These are phyloP conservation scores for Limonium bicolor DNA, from an alignment of 148 eudicot species.

Conservation along the genomic window DNA sequence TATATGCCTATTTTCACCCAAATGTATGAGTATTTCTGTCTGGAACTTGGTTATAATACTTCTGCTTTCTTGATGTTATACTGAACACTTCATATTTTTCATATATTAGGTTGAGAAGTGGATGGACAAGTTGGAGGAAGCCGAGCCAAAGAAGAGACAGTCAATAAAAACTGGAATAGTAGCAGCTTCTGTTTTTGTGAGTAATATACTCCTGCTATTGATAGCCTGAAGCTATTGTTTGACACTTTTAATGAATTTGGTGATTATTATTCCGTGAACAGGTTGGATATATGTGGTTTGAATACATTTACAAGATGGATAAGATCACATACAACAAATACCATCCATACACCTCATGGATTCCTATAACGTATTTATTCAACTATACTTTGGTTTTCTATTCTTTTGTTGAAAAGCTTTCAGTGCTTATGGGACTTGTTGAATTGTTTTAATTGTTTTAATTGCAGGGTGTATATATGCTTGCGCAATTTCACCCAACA, in stretches of 20 bases:
- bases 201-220: too few relatives aligned
- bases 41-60: too few relatives aligned
- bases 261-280: constrained; percentile 12
- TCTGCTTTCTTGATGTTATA: too few relatives aligned
- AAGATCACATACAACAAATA: constrained; percentile 69
- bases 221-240: too few relatives aligned
- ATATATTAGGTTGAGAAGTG: constrained; percentile 94
- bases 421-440: not conserved
- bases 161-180: constrained; percentile 47
- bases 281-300: constrained; percentile 92
- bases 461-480: constrained; percentile 77
- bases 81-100: not conserved
- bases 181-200: constrained; percentile 26
- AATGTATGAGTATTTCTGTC: too few relatives aligned
- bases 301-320: constrained; percentile 77
- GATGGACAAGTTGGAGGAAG: constrained; percentile 96
- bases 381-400: not conserved
- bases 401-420: not conserved
- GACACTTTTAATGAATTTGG: too few relatives aligned
- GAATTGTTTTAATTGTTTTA: constrained; percentile 5
- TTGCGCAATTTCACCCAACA: constrained; percentile 82
- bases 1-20: constrained; percentile 94
- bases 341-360: constrained; percentile 99
- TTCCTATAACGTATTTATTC: constrained; percentile 72
- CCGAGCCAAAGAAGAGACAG: constrained; percentile 47